phyloP scores from a whole-genome alignment of 352 stramenopile species.

The Plasmopara muralis region DNA sequence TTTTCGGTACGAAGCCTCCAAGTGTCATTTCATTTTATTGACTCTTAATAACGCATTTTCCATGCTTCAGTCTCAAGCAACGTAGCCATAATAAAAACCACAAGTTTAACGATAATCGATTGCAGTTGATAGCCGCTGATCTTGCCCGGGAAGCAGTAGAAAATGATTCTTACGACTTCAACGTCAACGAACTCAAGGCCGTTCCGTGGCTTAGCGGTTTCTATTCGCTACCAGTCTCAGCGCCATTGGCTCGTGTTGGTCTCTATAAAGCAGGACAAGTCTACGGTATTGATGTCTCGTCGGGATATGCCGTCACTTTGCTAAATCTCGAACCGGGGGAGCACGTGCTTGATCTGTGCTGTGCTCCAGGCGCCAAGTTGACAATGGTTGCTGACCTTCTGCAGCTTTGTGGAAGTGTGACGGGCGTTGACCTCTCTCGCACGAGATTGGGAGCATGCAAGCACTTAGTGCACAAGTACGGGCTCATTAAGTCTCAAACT shows the following conservation, averaged over 20 bases:
- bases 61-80: slow-evolving; percentile 26
- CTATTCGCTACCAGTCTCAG: slow-evolving; percentile 48
- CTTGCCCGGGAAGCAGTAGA: slow-evolving; percentile 14
- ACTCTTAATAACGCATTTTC: background rate
- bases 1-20: slow-evolving; percentile 38
- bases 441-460: slow-evolving; percentile 79
- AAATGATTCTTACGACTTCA: background rate
- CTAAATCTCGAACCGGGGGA: slow-evolving; percentile 60
- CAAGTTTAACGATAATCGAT: slow-evolving; percentile 7
- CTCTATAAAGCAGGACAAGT: slow-evolving; percentile 48
- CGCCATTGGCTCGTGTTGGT: slow-evolving; percentile 35
- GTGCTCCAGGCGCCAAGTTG: slow-evolving; percentile 89
- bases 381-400: slow-evolving; percentile 85
- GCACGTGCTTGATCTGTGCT: slow-evolving; percentile 92
- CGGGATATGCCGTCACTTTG: slow-evolving; percentile 57
- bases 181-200: slow-evolving; percentile 9
- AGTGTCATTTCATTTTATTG: background rate
- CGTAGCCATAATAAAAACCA: background rate
- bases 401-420: slow-evolving; percentile 52
- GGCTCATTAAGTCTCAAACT: slow-evolving; percentile 44
- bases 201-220: slow-evolving; percentile 56
- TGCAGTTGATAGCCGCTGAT: slow-evolving; percentile 17
- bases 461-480: slow-evolving; percentile 91
- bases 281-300: slow-evolving; percentile 84
- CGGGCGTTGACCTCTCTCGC: slow-evolving; percentile 84